Conservation (phyloP, 768 basidiomycete species). For the Mycena venus region DNA sequence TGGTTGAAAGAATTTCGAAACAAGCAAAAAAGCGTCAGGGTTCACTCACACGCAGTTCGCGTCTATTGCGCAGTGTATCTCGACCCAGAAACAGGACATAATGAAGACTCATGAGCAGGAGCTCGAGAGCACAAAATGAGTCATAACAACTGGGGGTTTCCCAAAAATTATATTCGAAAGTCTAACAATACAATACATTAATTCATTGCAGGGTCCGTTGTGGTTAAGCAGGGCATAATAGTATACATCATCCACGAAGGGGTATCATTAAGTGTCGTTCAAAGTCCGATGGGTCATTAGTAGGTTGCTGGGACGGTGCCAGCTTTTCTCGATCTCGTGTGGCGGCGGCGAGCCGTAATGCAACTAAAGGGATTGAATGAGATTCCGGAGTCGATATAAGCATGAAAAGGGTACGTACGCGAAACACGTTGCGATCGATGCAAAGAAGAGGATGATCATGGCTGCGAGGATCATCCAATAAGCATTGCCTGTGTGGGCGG, state of each 20-base stretch:
- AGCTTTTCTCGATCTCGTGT: background rate
- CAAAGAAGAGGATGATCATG: slow-evolving; percentile 45
- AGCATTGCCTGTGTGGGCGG: slow-evolving; percentile 30
- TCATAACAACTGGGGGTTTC: background rate
- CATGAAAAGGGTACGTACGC: slow-evolving; percentile 25
- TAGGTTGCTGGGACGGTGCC: slow-evolving; percentile 10
- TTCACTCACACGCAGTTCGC: too few species aligned
- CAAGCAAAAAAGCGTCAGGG: too few species aligned
- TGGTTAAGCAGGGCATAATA: background rate
- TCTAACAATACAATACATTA: slow-evolving; percentile 6
- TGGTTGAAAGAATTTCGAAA: too few species aligned
- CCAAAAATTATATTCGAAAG: background rate
- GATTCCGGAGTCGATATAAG: too few species aligned
- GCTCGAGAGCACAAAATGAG: too few species aligned
- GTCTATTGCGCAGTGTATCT: too few species aligned
- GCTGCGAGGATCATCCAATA: slow-evolving; percentile 38
- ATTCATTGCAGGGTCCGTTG: background rate
- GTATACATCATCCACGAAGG: background rate
- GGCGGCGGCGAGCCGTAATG: slow-evolving; percentile 3
- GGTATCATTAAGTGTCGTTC: slow-evolving; percentile 20
- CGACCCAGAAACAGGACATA: too few species aligned
- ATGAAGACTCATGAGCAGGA: too few species aligned
- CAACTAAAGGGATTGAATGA: background rate
- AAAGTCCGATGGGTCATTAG: background rate
- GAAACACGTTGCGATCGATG: slow-evolving; percentile 63